Conservation (phyloP, 805 yeast species). For the Barnettozyma californica region DNA sequence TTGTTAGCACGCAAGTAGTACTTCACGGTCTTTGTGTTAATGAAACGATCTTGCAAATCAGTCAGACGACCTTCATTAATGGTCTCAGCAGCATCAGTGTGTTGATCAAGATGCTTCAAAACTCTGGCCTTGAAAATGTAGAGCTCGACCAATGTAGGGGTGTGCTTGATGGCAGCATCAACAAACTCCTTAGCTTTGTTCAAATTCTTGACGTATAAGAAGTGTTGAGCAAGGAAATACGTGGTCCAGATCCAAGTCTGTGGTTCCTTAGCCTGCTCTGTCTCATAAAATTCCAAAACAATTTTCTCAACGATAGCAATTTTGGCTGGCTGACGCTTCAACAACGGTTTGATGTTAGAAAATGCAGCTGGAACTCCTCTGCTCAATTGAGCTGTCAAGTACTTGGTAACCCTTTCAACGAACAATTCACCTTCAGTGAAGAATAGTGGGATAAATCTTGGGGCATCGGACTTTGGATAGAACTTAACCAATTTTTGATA, state of each 20-base stretch:
- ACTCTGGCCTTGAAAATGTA: constrained; percentile 78
- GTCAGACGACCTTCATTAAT: constrained; percentile 68
- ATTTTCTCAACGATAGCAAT: constrained; percentile 42
- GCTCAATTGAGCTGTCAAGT: constrained; percentile 55
- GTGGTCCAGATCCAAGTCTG: constrained; percentile 55
- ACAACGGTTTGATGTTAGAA: constrained; percentile 77
- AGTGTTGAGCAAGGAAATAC: constrained; percentile 77
- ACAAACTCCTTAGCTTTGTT: constrained; percentile 50
- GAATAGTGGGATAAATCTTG: constrained; percentile 70
- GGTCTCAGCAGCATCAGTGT: constrained; percentile 53
- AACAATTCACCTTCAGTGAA: constrained; percentile 57
- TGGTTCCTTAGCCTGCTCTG: constrained; percentile 25
- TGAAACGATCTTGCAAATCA: constrained; percentile 87
- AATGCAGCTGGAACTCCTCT: constrained; percentile 90
- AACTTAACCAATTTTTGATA: constrained; percentile 61
- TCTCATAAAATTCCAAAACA: constrained; percentile 41
- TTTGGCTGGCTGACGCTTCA: constrained; percentile 36
- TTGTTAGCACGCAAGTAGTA: constrained; percentile 74
- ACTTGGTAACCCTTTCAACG: constrained; percentile 41
- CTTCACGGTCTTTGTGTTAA: constrained; percentile 83
- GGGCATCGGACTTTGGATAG: constrained; percentile 83
- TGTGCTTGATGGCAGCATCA: constrained; percentile 58
- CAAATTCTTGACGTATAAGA: constrained; percentile 49
- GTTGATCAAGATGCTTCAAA: constrained; percentile 63
- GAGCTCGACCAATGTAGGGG: constrained; percentile 83